A percentile compares a stretch with the other conserved stretches of the same genome.
phyloP scores from a whole-genome alignment of 768 basidiomycete genomes.

The Tylopilus rubrobrunneus region DNA sequence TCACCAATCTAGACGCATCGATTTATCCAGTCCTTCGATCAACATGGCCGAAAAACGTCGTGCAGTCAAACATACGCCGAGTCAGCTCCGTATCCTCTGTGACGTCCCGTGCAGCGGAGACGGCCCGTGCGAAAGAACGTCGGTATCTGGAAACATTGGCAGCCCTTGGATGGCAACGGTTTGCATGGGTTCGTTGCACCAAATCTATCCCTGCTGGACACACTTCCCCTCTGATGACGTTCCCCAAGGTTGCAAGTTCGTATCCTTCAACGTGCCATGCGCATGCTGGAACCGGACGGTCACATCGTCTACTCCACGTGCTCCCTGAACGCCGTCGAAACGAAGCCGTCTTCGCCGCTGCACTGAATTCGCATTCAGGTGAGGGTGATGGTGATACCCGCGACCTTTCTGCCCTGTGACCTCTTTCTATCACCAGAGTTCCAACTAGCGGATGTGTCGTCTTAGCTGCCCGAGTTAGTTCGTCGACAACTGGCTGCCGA shows the following conservation, averaged over 20 bases:
- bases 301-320: conserved; percentile 97
- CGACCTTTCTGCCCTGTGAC: background rate
- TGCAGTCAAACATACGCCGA: conserved; percentile 35
- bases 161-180: conserved; percentile 83
- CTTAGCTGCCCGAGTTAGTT: conserved; percentile 64
- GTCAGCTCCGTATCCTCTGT: conserved; percentile 78
- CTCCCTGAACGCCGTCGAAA: conserved; percentile 97
- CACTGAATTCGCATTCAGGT: conserved; percentile 71
- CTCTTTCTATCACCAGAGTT: conserved; percentile 46
- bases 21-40: conserved; percentile 66
- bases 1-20: conserved; percentile 94
- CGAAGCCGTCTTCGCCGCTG: conserved; percentile 90
- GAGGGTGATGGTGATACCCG: background rate
- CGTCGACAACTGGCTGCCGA: conserved; percentile 80
- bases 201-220: background rate
- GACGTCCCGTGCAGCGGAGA: conserved; percentile 99
- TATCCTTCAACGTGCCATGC: conserved; percentile 91
- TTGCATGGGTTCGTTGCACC: conserved; percentile 61
- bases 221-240: conserved; percentile 2
- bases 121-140: conserved; percentile 94
- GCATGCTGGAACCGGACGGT: conserved; percentile 74
- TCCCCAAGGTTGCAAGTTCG: conserved; percentile 76
- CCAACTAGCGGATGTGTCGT: conserved; percentile 74
- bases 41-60: conserved; percentile 24
- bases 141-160: conserved; percentile 94